Conservation (phyloP, 768 basidiomycete species). For the Trichaptum fuscoviolaceum region DNA sequence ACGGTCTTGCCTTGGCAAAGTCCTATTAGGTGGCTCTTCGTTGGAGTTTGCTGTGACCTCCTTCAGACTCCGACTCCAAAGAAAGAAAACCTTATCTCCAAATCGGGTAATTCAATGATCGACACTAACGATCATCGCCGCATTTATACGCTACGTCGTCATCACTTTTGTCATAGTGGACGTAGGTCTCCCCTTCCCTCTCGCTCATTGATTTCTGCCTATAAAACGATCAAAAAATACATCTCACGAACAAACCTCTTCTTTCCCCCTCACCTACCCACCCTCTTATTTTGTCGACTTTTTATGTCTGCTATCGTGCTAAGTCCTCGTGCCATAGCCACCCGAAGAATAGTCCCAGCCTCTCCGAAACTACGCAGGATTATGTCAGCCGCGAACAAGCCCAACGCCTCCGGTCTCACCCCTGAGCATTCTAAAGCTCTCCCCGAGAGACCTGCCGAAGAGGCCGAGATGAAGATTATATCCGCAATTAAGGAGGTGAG, state of each 20-base stretch:
- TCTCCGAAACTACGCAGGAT: background rate
- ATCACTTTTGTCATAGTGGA: constrained; percentile 1
- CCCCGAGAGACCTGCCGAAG: constrained; percentile 29
- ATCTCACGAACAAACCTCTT: background rate
- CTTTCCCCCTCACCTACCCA: background rate
- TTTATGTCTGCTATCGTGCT: background rate
- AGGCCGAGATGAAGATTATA: constrained; percentile 32
- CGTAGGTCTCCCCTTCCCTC: background rate
- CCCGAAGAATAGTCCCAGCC: background rate
- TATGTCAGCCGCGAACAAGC: constrained; percentile 9
- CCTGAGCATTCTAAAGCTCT: constrained; percentile 34
- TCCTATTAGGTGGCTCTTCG: background rate
- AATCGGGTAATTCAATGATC: background rate
- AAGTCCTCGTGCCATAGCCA: background rate
- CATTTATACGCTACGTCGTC: background rate
- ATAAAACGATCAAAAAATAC: background rate
- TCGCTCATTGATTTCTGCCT: background rate
- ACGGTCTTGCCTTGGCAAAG: too few species aligned
- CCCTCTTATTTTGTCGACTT: background rate
- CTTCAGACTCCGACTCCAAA: background rate
- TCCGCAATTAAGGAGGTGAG: constrained; percentile 37
- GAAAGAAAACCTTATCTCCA: background rate
- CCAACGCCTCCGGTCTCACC: constrained; percentile 36
- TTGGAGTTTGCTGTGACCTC: background rate
- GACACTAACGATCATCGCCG: background rate